Conservation (phyloP, 306 rosid genomes). For the Gastrolobium villosum region DNA sequence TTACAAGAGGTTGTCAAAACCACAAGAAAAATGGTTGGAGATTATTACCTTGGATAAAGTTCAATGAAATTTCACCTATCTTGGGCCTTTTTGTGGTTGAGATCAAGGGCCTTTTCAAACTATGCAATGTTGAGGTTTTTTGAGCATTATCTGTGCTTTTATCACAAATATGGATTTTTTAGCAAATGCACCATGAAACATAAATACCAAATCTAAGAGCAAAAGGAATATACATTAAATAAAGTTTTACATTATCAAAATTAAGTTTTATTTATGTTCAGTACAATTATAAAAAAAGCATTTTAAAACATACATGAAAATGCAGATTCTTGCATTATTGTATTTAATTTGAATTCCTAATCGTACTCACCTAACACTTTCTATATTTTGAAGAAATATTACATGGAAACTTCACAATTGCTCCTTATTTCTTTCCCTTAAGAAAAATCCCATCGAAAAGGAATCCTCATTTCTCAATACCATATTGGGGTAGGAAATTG, state of each 20-base stretch:
- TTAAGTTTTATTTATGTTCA: too few species aligned
- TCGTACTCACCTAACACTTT: not conserved
- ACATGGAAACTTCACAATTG: not conserved
- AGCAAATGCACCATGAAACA: conserved; percentile 10
- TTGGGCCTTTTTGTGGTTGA: not conserved
- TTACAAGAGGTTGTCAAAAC: too few species aligned
- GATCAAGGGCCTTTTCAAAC: not conserved
- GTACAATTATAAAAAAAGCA: too few species aligned
- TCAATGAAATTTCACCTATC: not conserved
- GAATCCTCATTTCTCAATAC: not conserved
- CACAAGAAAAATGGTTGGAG: not conserved
- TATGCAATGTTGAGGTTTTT: not conserved
- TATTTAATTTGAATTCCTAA: not conserved
- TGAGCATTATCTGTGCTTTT: not conserved
- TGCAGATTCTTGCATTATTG: not conserved
- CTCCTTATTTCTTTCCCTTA: not conserved
- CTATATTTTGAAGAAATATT: not conserved
- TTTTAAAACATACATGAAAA: not conserved
- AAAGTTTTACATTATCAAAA: too few species aligned
- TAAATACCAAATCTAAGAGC: not conserved
- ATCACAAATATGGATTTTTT: not conserved
- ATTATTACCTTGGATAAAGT: not conserved
- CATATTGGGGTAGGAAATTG: too few species aligned
- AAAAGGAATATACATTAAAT: not conserved
- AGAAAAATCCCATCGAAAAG: not conserved